Evolutionary conservation across 345 rosid genomes (phyloP).

Genomic region (Pistacia atlantica): DNA sequence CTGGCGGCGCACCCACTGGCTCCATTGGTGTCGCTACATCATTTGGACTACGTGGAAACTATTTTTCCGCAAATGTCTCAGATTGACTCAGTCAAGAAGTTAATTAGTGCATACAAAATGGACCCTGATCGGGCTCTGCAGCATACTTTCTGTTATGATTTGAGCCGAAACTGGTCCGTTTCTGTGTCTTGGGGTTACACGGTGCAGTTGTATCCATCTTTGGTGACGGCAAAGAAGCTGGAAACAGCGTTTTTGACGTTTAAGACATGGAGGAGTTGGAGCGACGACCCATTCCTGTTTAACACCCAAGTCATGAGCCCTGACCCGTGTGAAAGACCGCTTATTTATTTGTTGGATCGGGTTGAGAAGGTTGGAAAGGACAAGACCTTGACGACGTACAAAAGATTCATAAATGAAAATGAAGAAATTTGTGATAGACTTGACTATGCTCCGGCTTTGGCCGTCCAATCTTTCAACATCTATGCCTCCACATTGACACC

Average conservation of each 20-base stretch:
- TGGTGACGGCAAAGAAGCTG: constrained; percentile 57
- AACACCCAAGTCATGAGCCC: constrained; percentile 61
- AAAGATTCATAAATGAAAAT: constrained; percentile 34
- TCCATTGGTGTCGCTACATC: constrained; percentile 85
- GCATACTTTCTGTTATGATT: constrained; percentile 74
- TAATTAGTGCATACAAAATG: constrained; percentile 41
- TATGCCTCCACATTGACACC: constrained; percentile 44
- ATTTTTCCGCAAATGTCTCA: constrained; percentile 55
- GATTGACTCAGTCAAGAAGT: constrained; percentile 53
- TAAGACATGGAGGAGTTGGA: constrained; percentile 70
- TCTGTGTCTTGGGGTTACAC: constrained; percentile 93
- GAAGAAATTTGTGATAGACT: constrained; percentile 36
- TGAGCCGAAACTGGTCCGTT: constrained; percentile 60
- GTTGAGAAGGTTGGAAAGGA: constrained; percentile 32
- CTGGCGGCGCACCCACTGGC: constrained; percentile 89
- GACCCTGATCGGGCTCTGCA: constrained; percentile 80
- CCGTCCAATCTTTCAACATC: constrained; percentile 48
- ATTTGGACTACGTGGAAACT: constrained; percentile 64
- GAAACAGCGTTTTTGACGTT: constrained; percentile 68
- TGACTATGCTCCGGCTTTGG: constrained; percentile 37
- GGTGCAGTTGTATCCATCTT: constrained; percentile 60
- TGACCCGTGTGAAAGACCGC: constrained; percentile 62
- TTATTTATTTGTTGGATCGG: constrained; percentile 64
- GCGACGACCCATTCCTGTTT: constrained; percentile 64
- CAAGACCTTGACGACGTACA: constrained; percentile 54